Base-by-base conservation (phyloP, 371 early-diverging fungal species). In the Amoeboaphelidium protococcarum region DNA sequence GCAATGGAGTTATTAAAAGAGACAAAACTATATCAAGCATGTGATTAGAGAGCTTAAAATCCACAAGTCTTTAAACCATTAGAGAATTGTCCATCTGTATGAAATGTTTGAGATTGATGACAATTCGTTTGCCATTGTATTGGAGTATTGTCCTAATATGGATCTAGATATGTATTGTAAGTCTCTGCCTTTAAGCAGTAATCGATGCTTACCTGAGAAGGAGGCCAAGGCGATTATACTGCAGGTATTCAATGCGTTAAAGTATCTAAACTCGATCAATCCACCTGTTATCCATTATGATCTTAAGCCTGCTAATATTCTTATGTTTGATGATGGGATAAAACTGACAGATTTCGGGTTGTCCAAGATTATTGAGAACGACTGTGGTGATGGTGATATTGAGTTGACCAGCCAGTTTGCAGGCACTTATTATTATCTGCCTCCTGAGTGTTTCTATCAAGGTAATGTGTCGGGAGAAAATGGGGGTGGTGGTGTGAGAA, bases 381-480 rank as follows among this genome's bases (percentile, higher is more conserved):
- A 10, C 25, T 4, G 6, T 20, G 40, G 40, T 40, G 16, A 26
- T 4, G 12, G 23, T 6, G 46, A 46, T 20, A 46, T 46, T 10
- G 46, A 46, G 46, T 41, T 46, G 19, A 46, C 46, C 6, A 46
- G 46, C 46, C 46, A 46, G 25, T 26, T 26, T 4, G 46, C 46
- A 16, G 46, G 46, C 6, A 46, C 46, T 6, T n/a, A n/a, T 6
- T 46, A 41, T 26, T 44, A n/a, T 16, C 24, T 6, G 23, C n/a
- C 12, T 40, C 40, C 40, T 40, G 40, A 40, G 16, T 16, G 40
- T 16, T 40, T n/a, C 40, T 40, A 16, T 40, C n/a, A 40, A 40
- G n/a, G n/a, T 40, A 16, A 46, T 20, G 24, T 6, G 12, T 46
- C 41, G 26, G 46, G 41, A 41, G 12, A 21, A 12, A 31, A 26